Base-by-base conservation (phyloP, 2,329 filamentous ascomycete genomes). In the Arachnomyces sp. region DNA sequence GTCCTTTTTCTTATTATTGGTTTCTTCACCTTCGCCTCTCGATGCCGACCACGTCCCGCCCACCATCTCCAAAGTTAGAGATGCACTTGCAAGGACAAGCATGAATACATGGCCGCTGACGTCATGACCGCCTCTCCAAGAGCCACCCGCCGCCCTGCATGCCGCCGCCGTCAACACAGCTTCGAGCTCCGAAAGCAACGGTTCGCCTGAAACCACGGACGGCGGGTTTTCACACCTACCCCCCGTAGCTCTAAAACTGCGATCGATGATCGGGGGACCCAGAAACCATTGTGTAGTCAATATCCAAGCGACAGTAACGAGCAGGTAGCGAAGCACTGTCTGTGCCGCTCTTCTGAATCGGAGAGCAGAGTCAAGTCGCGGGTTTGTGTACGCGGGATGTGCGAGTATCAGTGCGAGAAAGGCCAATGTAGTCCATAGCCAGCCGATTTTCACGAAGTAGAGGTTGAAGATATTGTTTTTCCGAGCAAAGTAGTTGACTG, bases 261-360 rank as follows among this genome's bases (percentile, higher is more conserved):
- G 82, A 61, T 98, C 92, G 53, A 96, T 90, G 36, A 98, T 70
- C 14, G 88, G 74, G 2, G 92, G 81, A 0, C 92, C 92, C 55
- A 98, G 95, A 62, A 81, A 96, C 92, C 92, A 96, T 69, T 96
- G 92, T 48, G 92, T 98, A 13, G 92, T 80, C 30, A 87, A 67
- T 31, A 87, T 71, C 92, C 92, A 98, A 64, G 81, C 82, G 1
- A 66, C 54, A 7, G 92, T 96, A 0, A 87, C 77, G 7, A 82
- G 65, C 0, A 49, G 68, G 72, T 87, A 98, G 35, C 92, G 75
- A 15, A 82, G 36, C 1, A 69, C 55, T 0, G 84, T 86, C 43
- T 79, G 74, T 8, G 75, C 39, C n/a, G 72, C 62, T 18, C 71
- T 63, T 31, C 65, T 70, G 47, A 71, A 41, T 2, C 62, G 54